These are phyloP conservation scores for Mycena amicta DNA, from an alignment of 768 basidiomycete species.

Conservation along the genomic window DNA sequence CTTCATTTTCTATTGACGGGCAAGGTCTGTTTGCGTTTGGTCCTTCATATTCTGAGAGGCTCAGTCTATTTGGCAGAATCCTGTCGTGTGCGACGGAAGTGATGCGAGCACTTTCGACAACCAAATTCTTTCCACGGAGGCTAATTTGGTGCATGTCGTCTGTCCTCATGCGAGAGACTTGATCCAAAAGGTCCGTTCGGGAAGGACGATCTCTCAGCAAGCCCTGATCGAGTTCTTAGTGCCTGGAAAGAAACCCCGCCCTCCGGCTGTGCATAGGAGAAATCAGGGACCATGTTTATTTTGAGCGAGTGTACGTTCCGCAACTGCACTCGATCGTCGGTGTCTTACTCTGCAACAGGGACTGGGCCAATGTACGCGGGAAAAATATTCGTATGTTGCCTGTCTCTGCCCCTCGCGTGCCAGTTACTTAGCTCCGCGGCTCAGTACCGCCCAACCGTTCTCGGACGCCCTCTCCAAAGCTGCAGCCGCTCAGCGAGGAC, in stretches of 20 bases:
- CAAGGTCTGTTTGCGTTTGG: constrained; percentile 34
- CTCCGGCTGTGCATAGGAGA: constrained; percentile 43
- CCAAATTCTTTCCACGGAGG: constrained; percentile 33
- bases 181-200: constrained; percentile 43
- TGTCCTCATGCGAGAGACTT: constrained; percentile 41
- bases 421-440: constrained; percentile 1
- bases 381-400: constrained; percentile 15
- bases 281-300: constrained; percentile 53
- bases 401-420: constrained; percentile 1
- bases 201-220: not conserved
- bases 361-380: constrained; percentile 41
- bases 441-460: constrained; percentile 5
- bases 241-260: constrained; percentile 57
- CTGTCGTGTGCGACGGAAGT: constrained; percentile 29
- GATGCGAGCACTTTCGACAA: constrained; percentile 24
- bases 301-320: constrained; percentile 46
- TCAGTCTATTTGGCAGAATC: constrained; percentile 37
- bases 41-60: not conserved
- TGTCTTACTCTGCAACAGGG: constrained; percentile 29
- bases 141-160: constrained; percentile 34
- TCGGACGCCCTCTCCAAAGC: constrained; percentile 10
- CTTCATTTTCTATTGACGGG: constrained; percentile 54
- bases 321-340: constrained; percentile 12
- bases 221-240: constrained; percentile 36
- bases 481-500: constrained; percentile 17